Conservation (phyloP, 495 filamentous ascomycete species). For the Chaetomidium leptoderma region DNA sequence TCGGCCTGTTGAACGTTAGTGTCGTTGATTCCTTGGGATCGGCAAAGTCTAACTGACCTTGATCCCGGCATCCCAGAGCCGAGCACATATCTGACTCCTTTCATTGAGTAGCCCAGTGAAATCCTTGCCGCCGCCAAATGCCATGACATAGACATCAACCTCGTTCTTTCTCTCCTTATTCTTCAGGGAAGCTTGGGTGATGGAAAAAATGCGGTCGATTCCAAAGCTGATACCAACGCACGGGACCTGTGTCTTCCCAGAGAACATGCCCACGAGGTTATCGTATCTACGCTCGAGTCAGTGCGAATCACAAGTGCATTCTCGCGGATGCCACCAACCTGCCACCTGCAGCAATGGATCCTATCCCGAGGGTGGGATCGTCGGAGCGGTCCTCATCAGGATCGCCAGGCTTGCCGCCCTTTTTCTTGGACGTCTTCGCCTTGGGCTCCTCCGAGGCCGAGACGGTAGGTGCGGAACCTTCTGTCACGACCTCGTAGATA, state of each 20-base stretch:
- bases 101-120: conserved; percentile 76
- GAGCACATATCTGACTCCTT: conserved; percentile 69
- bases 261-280: conserved; percentile 89
- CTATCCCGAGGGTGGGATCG: conserved; percentile 74
- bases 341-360: conserved; percentile 87
- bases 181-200: conserved; percentile 73
- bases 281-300: conserved; percentile 85
- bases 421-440: conserved; percentile 49
- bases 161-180: conserved; percentile 59
- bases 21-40: too few species aligned
- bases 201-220: conserved; percentile 90
- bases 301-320: conserved; percentile 38
- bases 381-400: conserved; percentile 77
- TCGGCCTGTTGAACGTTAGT: conserved; percentile 50
- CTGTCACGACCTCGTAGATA: conserved; percentile 76
- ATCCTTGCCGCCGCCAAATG: conserved; percentile 80
- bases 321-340: conserved; percentile 18
- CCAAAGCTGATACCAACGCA: conserved; percentile 95
- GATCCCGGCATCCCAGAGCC: conserved; percentile 74
- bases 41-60: conserved; percentile 47
- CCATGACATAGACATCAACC: conserved; percentile 87
- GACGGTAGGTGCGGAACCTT: conserved; percentile 65
- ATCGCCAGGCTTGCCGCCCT: conserved; percentile 51
- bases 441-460: conserved; percentile 37
- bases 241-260: conserved; percentile 75